A percentile compares a stretch with the other conserved stretches of the same genome.
Conservation (phyloP, 768 basidiomycete genomes). For the Phaffia tasmanica region DNA sequence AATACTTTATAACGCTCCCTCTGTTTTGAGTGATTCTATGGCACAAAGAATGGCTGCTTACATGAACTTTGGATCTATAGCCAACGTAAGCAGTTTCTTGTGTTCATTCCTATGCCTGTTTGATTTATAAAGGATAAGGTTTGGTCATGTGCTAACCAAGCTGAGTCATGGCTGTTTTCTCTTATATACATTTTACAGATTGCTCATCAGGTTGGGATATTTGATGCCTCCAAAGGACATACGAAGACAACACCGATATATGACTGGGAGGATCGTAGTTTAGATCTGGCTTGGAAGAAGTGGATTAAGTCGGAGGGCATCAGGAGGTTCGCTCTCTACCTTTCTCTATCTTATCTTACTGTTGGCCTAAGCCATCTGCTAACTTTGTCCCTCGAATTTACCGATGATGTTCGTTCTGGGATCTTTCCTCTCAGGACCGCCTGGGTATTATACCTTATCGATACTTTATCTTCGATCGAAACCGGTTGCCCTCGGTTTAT, state of each 20-base stretch:
- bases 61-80: slow-evolving; percentile 36
- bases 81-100: slow-evolving; percentile 30
- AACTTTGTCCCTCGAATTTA: background rate
- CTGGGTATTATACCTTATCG: slow-evolving; percentile 39
- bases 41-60: slow-evolving; percentile 32
- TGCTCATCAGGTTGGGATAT: slow-evolving; percentile 37
- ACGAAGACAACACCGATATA: background rate
- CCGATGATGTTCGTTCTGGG: background rate
- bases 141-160: background rate
- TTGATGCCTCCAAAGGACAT: slow-evolving; percentile 35
- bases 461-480: slow-evolving; percentile 39
- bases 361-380: background rate
- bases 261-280: slow-evolving; percentile 24
- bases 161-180: background rate
- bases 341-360: background rate
- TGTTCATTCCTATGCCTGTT: background rate
- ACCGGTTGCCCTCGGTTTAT: slow-evolving; percentile 35
- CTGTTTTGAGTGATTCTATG: slow-evolving; percentile 13
- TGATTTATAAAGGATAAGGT: too few species aligned
- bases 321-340: slow-evolving; percentile 30
- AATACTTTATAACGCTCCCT: slow-evolving; percentile 21
- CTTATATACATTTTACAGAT: slow-evolving; percentile 29
- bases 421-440: slow-evolving; percentile 27
- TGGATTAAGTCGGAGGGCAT: slow-evolving; percentile 40
- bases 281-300: slow-evolving; percentile 36